phyloP scores from a whole-genome alignment of 1,284 basidiomycete species.

The Puccinia novopanici region DNA sequence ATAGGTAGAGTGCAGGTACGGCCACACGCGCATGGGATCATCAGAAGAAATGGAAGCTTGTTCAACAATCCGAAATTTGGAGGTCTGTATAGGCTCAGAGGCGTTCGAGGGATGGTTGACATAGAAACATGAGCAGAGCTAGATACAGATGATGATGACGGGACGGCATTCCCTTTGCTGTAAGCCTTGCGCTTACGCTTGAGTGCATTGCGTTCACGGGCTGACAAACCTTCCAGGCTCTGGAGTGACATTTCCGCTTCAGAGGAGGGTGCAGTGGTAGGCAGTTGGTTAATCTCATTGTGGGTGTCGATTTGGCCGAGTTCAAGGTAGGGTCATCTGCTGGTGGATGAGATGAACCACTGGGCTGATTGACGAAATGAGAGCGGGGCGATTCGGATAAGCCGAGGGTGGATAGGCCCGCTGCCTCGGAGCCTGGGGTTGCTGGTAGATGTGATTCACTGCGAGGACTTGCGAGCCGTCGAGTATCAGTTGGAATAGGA shows the following conservation, averaged over 20 bases:
- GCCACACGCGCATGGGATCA: conserved; percentile 49
- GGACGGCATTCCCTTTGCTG: conserved; percentile 63
- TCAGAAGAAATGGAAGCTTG: conserved; percentile 50
- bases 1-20: conserved; percentile 52
- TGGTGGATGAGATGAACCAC: conserved; percentile 1
- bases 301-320: conserved; percentile 33
- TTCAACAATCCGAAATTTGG: conserved; percentile 49
- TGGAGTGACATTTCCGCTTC: conserved; percentile 48
- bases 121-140: conserved; percentile 55
- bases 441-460: conserved; percentile 15
- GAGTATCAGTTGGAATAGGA: conserved; percentile 16
- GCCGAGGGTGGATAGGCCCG: conserved; percentile 14
- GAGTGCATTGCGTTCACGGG: conserved; percentile 82
- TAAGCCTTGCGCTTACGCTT: conserved; percentile 87
- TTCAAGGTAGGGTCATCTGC: conserved; percentile 45
- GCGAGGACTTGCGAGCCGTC: not conserved
- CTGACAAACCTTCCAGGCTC: conserved; percentile 65
- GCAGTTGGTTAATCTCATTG: conserved; percentile 18
- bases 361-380: conserved; percentile 6
- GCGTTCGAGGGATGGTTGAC: conserved; percentile 53
- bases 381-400: not conserved
- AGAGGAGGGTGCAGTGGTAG: conserved; percentile 23
- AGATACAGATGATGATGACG: conserved; percentile 64
- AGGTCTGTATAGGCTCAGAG: conserved; percentile 11
- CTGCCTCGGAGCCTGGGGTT: conserved; percentile 18